Conservation (phyloP, 2,329 filamentous ascomycete species). For the Cryoendolithus antarcticus region DNA sequence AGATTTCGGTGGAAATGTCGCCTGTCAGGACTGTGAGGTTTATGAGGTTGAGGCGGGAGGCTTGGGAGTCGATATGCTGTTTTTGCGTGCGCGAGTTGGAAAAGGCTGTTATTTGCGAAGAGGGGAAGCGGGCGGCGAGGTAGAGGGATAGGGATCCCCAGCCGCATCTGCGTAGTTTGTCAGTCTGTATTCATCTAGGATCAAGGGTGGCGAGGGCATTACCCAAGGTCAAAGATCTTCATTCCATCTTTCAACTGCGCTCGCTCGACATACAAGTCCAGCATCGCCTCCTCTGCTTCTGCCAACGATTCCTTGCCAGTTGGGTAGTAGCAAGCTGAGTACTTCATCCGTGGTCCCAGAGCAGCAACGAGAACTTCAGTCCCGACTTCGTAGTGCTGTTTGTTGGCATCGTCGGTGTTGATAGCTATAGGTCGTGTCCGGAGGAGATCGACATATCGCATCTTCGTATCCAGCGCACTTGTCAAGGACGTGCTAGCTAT, state of each 20-base stretch:
- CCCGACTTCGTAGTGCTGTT: conserved; percentile 62
- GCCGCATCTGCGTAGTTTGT: conserved; percentile 41
- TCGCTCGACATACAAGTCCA: conserved; percentile 49
- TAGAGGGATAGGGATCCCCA: conserved; percentile 57
- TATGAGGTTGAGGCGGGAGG: conserved; percentile 41
- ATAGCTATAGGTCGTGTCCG: conserved; percentile 55
- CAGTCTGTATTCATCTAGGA: background rate
- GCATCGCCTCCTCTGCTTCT: conserved; percentile 55
- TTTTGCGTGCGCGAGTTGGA: conserved; percentile 60
- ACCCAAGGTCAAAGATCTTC: conserved; percentile 52
- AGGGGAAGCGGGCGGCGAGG: conserved; percentile 53
- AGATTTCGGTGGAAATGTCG: conserved; percentile 54
- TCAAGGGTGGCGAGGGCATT: conserved; percentile 7
- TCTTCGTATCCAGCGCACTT: conserved; percentile 46
- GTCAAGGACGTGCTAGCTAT: conserved; percentile 45
- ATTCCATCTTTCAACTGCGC: conserved; percentile 49
- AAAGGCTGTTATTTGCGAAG: conserved; percentile 51
- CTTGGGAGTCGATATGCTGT: conserved; percentile 50
- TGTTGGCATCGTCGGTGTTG: conserved; percentile 52
- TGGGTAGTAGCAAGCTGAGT: conserved; percentile 54
- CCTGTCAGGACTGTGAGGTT: conserved; percentile 56
- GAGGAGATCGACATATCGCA: conserved; percentile 50
- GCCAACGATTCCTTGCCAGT: conserved; percentile 51
- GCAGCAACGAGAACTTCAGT: conserved; percentile 50
- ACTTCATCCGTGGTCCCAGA: conserved; percentile 61